Base-by-base conservation (phyloP, 2,329 filamentous ascomycete species). In the Elsinoe arachidis region DNA sequence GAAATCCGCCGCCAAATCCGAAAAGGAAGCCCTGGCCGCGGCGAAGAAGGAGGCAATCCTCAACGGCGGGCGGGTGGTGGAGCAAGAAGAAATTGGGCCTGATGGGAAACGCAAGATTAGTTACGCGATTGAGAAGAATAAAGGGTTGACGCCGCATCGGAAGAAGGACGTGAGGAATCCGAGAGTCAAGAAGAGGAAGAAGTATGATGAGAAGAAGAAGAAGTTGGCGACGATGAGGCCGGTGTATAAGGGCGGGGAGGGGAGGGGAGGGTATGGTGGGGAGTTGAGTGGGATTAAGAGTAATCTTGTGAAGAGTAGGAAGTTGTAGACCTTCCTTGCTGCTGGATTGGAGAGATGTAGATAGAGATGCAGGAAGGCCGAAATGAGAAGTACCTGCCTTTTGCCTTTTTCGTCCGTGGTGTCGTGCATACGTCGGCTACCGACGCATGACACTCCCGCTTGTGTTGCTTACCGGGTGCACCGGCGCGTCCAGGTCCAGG, bases 191-290 rank as follows among this genome's bases (percentile, higher is more conserved):
- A 97, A 96, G 86, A 84, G 90, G 74, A 90, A 90, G 83, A 90
- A 90, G 83, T 99, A 84, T 72, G 90, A 95, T 69, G 87, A 90
- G 72, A 96, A 95, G 81, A 87, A 92, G 82, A 97, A 96, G 88
- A 96, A 97, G 80, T 74, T 97, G 68, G 84, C 83, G 67, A 92
- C 87, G 69, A 88, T 91, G 77, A 89, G 87, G 76, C 82, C 88
- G 7, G 79, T 89, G 12, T 97, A 91, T 76, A 89, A 90, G 73
- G 89, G 89, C 63, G 88, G 89, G 61, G 85, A 95, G 75, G 84
- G 88, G 64, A 83, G 82, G 68, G 87, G 90, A 67, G 87, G 90
- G 56, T 99, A 99, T 76, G 83, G 83, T 63, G 93, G 93, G 75
- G 93, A 97, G 73, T 75, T 87, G 75, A 93, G 91, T 41, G 93